These are phyloP conservation scores for Penicillium sp. DNA, from an alignment of 2,329 filamentous ascomycete species.

Conservation along the genomic window DNA sequence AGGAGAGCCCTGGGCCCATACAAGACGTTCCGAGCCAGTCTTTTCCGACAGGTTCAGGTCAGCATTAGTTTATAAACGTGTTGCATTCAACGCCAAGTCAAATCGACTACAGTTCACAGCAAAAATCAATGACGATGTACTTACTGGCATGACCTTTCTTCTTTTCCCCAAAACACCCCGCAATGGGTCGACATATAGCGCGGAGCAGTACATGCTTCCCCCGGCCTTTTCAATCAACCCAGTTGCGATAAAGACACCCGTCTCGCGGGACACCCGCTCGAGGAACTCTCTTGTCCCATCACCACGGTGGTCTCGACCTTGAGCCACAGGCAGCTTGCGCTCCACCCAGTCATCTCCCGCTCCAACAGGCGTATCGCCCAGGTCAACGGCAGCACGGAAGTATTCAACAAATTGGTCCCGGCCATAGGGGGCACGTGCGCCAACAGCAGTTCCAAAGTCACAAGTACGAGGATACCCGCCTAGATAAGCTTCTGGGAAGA, in stretches of 20 bases:
- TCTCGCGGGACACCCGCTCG: constrained; percentile 72
- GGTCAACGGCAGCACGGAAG: constrained; percentile 74
- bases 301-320: constrained; percentile 56
- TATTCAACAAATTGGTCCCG: constrained; percentile 81
- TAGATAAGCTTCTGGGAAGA: constrained; percentile 90
- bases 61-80: background rate
- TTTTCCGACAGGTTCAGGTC: constrained; percentile 30
- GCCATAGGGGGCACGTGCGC: constrained; percentile 65
- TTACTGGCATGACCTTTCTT: constrained; percentile 84
- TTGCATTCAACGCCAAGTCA: background rate
- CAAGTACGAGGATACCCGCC: constrained; percentile 87
- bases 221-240: constrained; percentile 78
- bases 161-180: constrained; percentile 77
- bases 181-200: constrained; percentile 75
- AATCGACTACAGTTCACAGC: background rate
- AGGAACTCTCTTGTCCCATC: constrained; percentile 79
- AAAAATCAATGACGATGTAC: constrained; percentile 28
- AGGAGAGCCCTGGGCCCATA: constrained; percentile 85
- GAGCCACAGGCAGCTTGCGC: constrained; percentile 55
- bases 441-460: constrained; percentile 72
- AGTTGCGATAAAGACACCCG: constrained; percentile 77
- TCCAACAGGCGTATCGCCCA: constrained; percentile 74
- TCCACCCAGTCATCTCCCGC: constrained; percentile 72
- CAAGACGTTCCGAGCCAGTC: constrained; percentile 76
- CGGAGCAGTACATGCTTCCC: constrained; percentile 80